phyloP scores from a whole-genome alignment of 306 rosid genomes.

The Quercus alba region DNA sequence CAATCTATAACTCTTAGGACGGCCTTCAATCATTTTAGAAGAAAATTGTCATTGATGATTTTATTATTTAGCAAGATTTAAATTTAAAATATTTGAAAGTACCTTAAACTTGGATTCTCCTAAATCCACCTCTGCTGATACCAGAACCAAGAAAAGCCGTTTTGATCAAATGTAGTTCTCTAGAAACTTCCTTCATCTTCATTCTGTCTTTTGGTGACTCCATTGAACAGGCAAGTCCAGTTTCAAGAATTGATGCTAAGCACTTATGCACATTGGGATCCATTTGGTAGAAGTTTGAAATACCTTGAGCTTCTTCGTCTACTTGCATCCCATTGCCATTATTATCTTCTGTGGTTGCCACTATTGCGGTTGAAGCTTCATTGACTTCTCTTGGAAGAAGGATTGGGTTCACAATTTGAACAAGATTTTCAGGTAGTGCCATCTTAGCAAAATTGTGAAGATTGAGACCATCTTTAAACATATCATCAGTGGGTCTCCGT shows the following conservation, averaged over 20 bases:
- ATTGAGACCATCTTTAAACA: too few relatives aligned
- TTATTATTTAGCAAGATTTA: too few relatives aligned
- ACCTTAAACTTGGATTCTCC: too few relatives aligned
- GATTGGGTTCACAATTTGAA: slow-evolving; percentile 27
- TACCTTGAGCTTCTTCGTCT: not conserved
- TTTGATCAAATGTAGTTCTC: slow-evolving; percentile 10
- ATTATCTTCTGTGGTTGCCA: not conserved
- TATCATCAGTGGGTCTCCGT: too few relatives aligned
- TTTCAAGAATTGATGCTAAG: slow-evolving; percentile 12
- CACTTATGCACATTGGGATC: slow-evolving; percentile 3
- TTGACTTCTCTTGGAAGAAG: slow-evolving; percentile 17
- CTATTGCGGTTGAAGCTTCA: not conserved
- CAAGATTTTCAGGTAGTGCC: not conserved
- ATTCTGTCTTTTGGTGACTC: slow-evolving; percentile 28
- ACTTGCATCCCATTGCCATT: not conserved
- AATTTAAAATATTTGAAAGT: too few relatives aligned
- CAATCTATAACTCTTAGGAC: too few relatives aligned
- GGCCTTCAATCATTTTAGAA: too few relatives aligned
- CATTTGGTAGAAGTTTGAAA: not conserved
- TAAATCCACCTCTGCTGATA: too few relatives aligned
- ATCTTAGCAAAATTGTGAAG: too few relatives aligned
- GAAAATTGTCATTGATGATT: too few relatives aligned
- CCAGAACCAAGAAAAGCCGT: not conserved
- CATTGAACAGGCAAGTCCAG: slow-evolving; percentile 30
- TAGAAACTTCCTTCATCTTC: slow-evolving; percentile 23